A percentile compares a stretch with the other conserved stretches of the same genome.
Conservation (phyloP, 179 eudicot species). For the Sideroxylon spinosum region DNA sequence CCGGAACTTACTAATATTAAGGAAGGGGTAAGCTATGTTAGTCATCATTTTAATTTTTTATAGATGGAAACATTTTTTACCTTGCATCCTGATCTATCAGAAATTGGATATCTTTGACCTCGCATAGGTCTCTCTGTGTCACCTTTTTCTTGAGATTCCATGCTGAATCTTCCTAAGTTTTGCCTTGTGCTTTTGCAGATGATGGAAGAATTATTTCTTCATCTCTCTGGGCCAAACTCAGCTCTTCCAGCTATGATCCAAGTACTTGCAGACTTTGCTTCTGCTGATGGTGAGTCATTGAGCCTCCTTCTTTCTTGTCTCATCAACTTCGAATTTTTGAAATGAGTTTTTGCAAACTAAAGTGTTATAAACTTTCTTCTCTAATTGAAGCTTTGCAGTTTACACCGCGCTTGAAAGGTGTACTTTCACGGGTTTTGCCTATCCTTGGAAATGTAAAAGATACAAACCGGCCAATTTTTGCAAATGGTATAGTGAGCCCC, state of each 20-base stretch:
- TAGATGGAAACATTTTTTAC: too few relatives aligned
- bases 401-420: conserved; percentile 78
- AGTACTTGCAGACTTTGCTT: conserved; percentile 83
- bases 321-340: conserved; percentile 7
- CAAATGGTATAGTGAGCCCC: conserved; percentile 57
- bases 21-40: too few relatives aligned
- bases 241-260: conserved; percentile 94
- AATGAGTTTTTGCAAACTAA: conserved; percentile 20
- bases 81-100: too few relatives aligned
- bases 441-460: conserved; percentile 89
- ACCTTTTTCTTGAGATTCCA: neutral
- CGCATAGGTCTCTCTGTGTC: neutral
- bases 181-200: conserved; percentile 41
- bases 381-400: conserved; percentile 78
- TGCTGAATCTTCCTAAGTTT: neutral
- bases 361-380: conserved; percentile 19
- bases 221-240: conserved; percentile 73
- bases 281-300: conserved; percentile 60
- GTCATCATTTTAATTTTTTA: too few relatives aligned
- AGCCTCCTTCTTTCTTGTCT: neutral
- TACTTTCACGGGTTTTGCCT: conserved; percentile 83
- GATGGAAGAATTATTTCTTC: conserved; percentile 90
- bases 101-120: too few relatives aligned
- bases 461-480: conserved; percentile 72
- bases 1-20: too few relatives aligned